Evolutionary conservation across 345 rosid genomes (phyloP).

Genomic region (Isatis tinctoria): DNA sequence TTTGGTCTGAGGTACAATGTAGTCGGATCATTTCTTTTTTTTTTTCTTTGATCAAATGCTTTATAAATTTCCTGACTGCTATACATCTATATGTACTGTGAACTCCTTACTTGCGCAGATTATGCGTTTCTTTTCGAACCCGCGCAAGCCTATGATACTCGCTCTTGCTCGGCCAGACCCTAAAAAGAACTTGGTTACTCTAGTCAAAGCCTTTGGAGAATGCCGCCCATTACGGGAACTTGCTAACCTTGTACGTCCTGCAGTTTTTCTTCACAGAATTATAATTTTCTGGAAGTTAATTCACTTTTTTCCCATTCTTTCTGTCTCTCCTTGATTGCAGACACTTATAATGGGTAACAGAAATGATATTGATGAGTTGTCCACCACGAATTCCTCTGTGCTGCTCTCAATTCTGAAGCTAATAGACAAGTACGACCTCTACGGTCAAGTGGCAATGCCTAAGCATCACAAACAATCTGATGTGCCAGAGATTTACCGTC

Average conservation of each 20-base stretch:
- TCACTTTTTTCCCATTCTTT: not conserved
- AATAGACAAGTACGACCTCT: conserved; percentile 69
- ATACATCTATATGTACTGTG: not conserved
- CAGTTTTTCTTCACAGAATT: not conserved
- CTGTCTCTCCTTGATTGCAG: conserved; percentile 35
- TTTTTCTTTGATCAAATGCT: not conserved
- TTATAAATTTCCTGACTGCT: not conserved
- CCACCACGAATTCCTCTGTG: conserved; percentile 57
- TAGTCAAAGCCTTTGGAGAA: conserved; percentile 88
- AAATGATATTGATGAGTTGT: conserved; percentile 70
- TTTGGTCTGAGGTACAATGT: conserved; percentile 72
- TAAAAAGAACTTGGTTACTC: conserved; percentile 71
- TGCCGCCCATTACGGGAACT: conserved; percentile 68
- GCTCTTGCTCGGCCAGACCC: conserved; percentile 92
- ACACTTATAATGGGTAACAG: conserved; percentile 80
- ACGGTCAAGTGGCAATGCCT: conserved; percentile 84
- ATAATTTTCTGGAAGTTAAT: not conserved
- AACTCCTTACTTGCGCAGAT: conserved; percentile 43
- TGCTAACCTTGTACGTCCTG: conserved; percentile 63
- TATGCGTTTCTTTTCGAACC: conserved; percentile 78
- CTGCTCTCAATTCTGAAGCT: conserved; percentile 72
- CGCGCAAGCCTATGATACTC: conserved; percentile 79
- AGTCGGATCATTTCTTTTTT: not conserved
- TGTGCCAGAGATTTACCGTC: conserved; percentile 70
- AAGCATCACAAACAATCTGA: conserved; percentile 81